These are phyloP conservation scores for Massarina eburnea DNA, from an alignment of 2,329 filamentous ascomycete species.

Conservation along the genomic window DNA sequence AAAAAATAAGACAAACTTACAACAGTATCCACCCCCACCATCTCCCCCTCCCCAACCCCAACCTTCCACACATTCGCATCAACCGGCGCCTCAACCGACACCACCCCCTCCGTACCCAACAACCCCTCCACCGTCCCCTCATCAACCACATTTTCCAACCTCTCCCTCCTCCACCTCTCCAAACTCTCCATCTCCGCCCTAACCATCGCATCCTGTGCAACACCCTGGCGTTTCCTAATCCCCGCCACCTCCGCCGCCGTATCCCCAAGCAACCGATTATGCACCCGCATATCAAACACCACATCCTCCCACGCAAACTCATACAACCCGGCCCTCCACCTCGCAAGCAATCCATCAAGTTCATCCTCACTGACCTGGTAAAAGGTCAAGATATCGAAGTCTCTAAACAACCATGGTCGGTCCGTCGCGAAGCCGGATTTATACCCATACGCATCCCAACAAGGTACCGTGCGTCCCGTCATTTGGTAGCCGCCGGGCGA, in stretches of 20 bases:
- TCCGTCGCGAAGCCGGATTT: conserved; percentile 52
- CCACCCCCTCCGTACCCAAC: conserved; percentile 47
- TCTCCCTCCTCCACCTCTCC: conserved; percentile 47
- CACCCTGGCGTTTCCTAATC: conserved; percentile 50
- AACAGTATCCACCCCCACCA: conserved; percentile 35
- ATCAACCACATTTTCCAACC: conserved; percentile 48
- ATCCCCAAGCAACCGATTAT: conserved; percentile 52
- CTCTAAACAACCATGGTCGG: conserved; percentile 57
- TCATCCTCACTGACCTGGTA: conserved; percentile 57
- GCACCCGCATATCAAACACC: conserved; percentile 58
- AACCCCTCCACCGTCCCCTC: conserved; percentile 53
- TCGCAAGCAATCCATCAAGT: conserved; percentile 51
- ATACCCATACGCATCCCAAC: conserved; percentile 56
- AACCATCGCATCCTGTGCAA: conserved; percentile 52
- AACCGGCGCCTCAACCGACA: conserved; percentile 45
- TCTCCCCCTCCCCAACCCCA: conserved; percentile 42
- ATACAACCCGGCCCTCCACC: conserved; percentile 55
- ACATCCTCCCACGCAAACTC: conserved; percentile 54
- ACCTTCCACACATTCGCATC: conserved; percentile 53
- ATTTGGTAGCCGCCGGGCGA: conserved; percentile 60
- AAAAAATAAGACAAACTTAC: too few species aligned
- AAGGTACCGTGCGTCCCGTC: conserved; percentile 55
- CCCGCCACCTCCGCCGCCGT: conserved; percentile 52
- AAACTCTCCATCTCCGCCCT: conserved; percentile 51
- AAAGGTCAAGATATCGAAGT: conserved; percentile 60